Base-by-base conservation (phyloP, 208 protist genomes). In the Phytomonas francai region DNA sequence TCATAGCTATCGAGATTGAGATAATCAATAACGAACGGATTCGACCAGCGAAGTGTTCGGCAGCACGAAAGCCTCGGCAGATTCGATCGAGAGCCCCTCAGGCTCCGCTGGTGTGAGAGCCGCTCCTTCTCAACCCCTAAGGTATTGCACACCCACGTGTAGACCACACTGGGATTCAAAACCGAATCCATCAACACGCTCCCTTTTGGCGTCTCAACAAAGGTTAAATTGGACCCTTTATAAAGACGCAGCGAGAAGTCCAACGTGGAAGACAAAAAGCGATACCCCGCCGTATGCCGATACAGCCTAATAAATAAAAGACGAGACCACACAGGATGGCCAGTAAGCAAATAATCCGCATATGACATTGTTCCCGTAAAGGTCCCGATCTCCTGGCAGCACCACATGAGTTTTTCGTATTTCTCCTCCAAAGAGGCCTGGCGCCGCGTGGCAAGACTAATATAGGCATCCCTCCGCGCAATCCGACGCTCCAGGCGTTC, bases 331-430 rank as follows among this genome's bases (percentile, higher is more conserved):
- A 88, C 39, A 28, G 83, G 73, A 29, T 83, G 62, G 9, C 80
- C 67, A 3, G 80, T 79, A 14, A 95, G 74, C 29, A 92, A 73
- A 58, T 76, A 84, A 67, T 93, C 90, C 16, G 72, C 81, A 73
- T 91, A 95, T 22, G 87, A 93, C 73, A 92, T 72, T 6, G 67
- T 74, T 16, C 90, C 87, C 49, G 68, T 69, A 28, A 95, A 59
- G 27, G 72, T 81, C 56, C 84, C 79, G n/a, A 93, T 56, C 70
- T 95, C 90, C 45, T 86, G 60, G 29, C 81, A 75, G 72, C 85
- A 92, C 90, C 87, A 93, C 78, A 89, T 82, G 19, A 95, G 73
- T 71, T 95, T 95, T 65, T 91, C 84, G 68, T 93, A 93, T 75
- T 92, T 93, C 68, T 95, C 87, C 72, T 95, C 83, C 22, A 91